Base-by-base conservation (phyloP, 805 yeast genomes). In the Suhomyces faveliae region DNA sequence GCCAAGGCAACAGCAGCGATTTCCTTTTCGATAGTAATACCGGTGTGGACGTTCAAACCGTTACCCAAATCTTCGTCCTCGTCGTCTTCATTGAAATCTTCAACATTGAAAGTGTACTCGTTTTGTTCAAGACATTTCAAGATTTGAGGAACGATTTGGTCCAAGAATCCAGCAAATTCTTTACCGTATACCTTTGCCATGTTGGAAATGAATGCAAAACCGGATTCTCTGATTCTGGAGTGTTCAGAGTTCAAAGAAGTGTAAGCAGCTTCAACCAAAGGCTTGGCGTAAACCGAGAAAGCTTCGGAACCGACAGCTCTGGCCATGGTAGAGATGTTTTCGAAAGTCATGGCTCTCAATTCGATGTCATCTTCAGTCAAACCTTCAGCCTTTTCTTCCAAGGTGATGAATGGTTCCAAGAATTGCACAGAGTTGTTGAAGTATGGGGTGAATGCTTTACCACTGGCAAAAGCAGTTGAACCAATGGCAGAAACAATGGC, bases 401-500 rank as follows among this genome's bases (percentile, higher is more conserved):
- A 79, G 54, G 84, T 79, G 59, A 91, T 83, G 64, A 83, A 92
- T 51, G 89, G 90, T 68, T 89, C 94, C 59, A 94, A 78, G 53
- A 79, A 80, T 64, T 84, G 83, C 57, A 92, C 82, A 44, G 97
- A 87, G 53, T 83, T 79, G 62, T 83, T 80, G 68, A 92, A 92
- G 74, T 79, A 94, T 51, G 98, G 97, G 51, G 79, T 74, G 70
- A 88, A 94, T 35, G 87, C 79, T 59, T 84, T 84, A 69, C 97
- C 97, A 39, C 96, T 83, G 48, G 98, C 96, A 63, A 85, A 90
- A 23, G 99, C 98, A 50, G 96, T 89, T 35, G 98, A 91, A 47
- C 98, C 98, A 65, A 94, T 88, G 35, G 97, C 97, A 46, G 96
- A 87, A 50, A 94, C 97, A 62, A 87, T 84, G 51, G 89, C 88